Evolutionary conservation across 306 rosid genomes (phyloP).

Genomic region (Vigna nakashimae): DNA sequence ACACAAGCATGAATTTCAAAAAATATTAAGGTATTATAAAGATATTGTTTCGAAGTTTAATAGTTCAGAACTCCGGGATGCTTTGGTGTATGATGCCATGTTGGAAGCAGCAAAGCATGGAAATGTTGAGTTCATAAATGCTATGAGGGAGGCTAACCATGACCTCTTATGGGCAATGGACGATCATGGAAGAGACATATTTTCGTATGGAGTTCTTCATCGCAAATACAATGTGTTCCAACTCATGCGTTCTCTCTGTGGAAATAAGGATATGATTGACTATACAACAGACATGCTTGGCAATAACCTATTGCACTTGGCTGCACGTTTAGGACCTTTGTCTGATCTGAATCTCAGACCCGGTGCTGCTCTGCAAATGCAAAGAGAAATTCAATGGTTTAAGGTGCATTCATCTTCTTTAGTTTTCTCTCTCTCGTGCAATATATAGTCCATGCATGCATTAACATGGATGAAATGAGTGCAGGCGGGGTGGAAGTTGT

Average conservation of each 20-base stretch:
- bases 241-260: not conserved
- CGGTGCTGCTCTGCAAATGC: slow-evolving; percentile 42
- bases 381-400: slow-evolving; percentile 44
- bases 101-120: slow-evolving; percentile 34
- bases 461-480: not conserved
- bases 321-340: too few species aligned
- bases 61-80: not conserved
- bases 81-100: slow-evolving; percentile 3
- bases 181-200: slow-evolving; percentile 26
- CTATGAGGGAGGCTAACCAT: slow-evolving; percentile 7
- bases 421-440: not conserved
- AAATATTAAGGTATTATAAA: not conserved
- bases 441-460: not conserved
- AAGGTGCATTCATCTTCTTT: not conserved
- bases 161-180: slow-evolving; percentile 10
- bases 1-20: too few species aligned
- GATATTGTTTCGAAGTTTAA: not conserved
- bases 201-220: slow-evolving; percentile 32
- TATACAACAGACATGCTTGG: not conserved
- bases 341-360: not conserved
- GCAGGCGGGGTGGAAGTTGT: slow-evolving; percentile 34
- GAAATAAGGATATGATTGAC: slow-evolving; percentile 10
- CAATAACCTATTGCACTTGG: not conserved
- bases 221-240: slow-evolving; percentile 26
- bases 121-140: slow-evolving; percentile 26